phyloP scores from a whole-genome alignment of 768 basidiomycete genomes.

The Podaxis carcinomalis region DNA sequence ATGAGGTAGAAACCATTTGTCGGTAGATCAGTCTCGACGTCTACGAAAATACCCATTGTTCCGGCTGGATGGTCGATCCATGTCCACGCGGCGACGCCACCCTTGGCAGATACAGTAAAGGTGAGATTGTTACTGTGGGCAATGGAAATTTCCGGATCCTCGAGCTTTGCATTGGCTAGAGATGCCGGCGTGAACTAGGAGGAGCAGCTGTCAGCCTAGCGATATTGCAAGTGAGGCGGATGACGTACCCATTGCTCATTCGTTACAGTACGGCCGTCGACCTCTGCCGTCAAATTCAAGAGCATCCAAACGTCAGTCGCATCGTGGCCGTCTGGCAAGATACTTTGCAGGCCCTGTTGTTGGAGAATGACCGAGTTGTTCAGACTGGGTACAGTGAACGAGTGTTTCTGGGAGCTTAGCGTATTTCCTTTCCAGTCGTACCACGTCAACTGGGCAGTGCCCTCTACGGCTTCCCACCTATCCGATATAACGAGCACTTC shows the following conservation, averaged over 20 bases:
- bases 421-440: conserved; percentile 48
- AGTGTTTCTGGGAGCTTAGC: conserved; percentile 31
- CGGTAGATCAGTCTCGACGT: conserved; percentile 34
- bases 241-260: conserved; percentile 49
- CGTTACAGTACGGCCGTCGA: conserved; percentile 34
- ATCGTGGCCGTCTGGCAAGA: conserved; percentile 39
- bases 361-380: conserved; percentile 45
- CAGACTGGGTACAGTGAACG: conserved; percentile 41
- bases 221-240: background rate
- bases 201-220: background rate
- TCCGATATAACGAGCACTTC: conserved; percentile 51
- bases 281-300: conserved; percentile 43
- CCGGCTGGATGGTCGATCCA: conserved; percentile 58
- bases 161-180: conserved; percentile 39
- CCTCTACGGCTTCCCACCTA: conserved; percentile 41
- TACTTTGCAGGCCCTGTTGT: conserved; percentile 34
- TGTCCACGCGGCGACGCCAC: conserved; percentile 53
- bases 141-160: conserved; percentile 45
- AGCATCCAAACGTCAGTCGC: conserved; percentile 46
- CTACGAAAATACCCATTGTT: conserved; percentile 50
- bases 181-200: conserved; percentile 49
- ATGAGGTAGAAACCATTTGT: conserved; percentile 53
- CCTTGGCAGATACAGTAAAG: conserved; percentile 48
- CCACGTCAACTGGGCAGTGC: conserved; percentile 49
- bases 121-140: conserved; percentile 28